Percentiles rank a stretch among this genome's conserved stretches.
phyloP scores from a whole-genome alignment of 352 stramenopile genomes.

The Globisporangium paddicum region DNA sequence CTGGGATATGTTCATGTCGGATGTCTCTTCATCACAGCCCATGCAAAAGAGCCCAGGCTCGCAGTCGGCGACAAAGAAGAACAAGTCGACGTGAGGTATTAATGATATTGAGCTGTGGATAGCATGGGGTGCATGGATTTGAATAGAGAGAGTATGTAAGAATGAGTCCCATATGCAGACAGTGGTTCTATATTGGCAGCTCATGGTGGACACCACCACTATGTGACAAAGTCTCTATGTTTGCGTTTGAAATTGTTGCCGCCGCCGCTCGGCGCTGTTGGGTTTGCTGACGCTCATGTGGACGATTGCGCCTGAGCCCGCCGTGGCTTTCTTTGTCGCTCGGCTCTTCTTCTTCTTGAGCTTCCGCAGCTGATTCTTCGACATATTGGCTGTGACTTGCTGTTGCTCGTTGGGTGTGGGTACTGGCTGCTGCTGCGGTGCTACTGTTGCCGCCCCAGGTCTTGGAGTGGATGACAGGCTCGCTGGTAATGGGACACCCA shows the following conservation, averaged over 20 bases:
- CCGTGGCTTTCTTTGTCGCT: neutral
- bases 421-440: neutral
- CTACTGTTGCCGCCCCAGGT: neutral
- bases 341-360: constrained; percentile 1
- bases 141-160: neutral
- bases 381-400: neutral
- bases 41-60: neutral
- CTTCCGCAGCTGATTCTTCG: neutral
- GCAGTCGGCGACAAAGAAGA: neutral
- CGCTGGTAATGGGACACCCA: neutral
- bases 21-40: neutral
- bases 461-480: too few species aligned
- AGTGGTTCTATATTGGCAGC: neutral
- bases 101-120: too few species aligned
- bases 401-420: neutral
- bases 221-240: neutral
- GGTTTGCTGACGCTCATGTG: neutral
- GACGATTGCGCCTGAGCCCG: neutral
- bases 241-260: neutral
- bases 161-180: neutral
- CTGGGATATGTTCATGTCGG: neutral
- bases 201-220: neutral
- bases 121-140: neutral
- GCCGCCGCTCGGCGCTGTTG: neutral
- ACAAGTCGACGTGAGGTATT: neutral